Conservation (phyloP, 208 protist genomes). For the Naegleria gruberi region DNA sequence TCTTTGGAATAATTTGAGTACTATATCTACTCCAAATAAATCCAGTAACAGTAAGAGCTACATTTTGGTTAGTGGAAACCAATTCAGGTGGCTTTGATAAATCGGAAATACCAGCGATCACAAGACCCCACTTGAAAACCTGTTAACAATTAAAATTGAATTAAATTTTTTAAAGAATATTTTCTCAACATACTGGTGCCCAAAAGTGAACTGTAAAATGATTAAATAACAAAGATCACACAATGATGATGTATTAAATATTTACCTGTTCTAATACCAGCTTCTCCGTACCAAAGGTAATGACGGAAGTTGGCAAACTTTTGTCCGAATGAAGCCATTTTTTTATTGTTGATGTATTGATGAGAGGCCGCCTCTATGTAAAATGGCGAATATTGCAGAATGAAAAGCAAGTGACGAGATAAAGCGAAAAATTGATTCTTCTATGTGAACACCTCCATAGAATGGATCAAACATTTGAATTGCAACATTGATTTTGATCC, state of each 20-base stretch:
- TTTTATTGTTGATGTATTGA: background rate
- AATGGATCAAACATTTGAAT: no score
- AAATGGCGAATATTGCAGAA: no score
- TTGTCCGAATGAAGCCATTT: background rate
- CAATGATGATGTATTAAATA: background rate
- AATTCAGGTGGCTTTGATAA: background rate
- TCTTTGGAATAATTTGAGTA: conserved; percentile 25
- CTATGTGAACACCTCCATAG: no score
- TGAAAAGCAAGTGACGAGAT: no score
- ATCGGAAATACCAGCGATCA: conserved; percentile 11
- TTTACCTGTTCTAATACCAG: background rate
- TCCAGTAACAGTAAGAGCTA: background rate
- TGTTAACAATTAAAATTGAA: background rate
- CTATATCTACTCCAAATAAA: conserved; percentile 26
- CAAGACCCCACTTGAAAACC: conserved; percentile 8
- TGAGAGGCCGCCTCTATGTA: no score
- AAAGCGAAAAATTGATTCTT: no score
- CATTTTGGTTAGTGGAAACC: conserved; percentile 10
- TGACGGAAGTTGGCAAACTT: background rate
- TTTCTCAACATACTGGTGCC: background rate
- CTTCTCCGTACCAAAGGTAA: background rate
- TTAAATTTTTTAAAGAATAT: background rate
- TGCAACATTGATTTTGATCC: no score
- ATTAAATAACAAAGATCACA: background rate
- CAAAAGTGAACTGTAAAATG: background rate